These are phyloP conservation scores for Triticum monococcum DNA, from an alignment of 176 grass and related monocot genomes.

Conservation along the genomic window DNA sequence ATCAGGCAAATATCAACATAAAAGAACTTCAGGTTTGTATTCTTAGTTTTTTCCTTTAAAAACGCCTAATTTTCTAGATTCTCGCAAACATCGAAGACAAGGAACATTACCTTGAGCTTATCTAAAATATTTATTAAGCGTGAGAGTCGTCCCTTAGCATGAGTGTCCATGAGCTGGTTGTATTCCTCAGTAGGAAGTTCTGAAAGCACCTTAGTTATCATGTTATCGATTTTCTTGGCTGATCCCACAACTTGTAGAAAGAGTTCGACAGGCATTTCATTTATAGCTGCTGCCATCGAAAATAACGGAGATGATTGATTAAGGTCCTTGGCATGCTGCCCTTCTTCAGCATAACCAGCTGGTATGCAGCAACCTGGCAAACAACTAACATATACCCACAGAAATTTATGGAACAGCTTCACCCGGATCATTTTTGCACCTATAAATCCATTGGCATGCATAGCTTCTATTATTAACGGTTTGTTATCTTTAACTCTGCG, in stretches of 20 bases:
- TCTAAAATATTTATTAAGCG: conserved; percentile 76
- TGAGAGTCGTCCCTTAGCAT: conserved; percentile 71
- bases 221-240: conserved; percentile 86
- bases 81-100: conserved; percentile 6
- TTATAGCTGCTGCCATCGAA: conserved; percentile 71
- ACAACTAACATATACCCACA: conserved; percentile 66
- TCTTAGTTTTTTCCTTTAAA: not conserved
- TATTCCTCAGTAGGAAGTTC: conserved; percentile 75
- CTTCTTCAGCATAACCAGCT: conserved; percentile 43
- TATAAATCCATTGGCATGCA: conserved; percentile 92
- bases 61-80: not conserved
- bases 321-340: conserved; percentile 42
- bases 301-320: conserved; percentile 60
- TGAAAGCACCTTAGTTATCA: conserved; percentile 70
- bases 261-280: conserved; percentile 85
- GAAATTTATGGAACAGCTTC: conserved; percentile 87
- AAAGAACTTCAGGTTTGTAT: not conserved
- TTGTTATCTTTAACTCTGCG: conserved; percentile 55
- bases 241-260: conserved; percentile 96
- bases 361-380: conserved; percentile 54
- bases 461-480: conserved; percentile 63
- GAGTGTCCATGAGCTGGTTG: conserved; percentile 63
- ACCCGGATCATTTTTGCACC: conserved; percentile 87
- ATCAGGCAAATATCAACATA: conserved; percentile 7
- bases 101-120: conserved; percentile 71